These are phyloP conservation scores for Aspergillus diversus DNA, from an alignment of 495 filamentous ascomycete genomes.

Conservation along the genomic window DNA sequence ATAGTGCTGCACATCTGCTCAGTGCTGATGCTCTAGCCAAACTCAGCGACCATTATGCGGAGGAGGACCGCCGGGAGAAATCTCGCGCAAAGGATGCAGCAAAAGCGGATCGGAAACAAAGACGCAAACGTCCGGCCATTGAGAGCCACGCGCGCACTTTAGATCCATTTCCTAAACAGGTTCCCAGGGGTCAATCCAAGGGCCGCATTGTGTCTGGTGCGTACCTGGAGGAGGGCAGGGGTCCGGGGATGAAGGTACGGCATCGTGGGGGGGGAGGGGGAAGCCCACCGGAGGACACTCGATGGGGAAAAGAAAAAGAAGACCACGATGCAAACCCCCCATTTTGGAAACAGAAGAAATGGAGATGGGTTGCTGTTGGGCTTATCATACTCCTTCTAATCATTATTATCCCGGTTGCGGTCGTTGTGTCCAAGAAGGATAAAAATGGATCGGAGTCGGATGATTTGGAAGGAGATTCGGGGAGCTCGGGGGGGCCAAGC, in stretches of 20 bases:
- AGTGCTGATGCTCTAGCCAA: conserved; percentile 62
- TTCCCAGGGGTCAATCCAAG: conserved; percentile 49
- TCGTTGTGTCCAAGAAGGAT: conserved; percentile 72
- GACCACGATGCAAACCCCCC: conserved; percentile 35
- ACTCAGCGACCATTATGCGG: conserved; percentile 60
- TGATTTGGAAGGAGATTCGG: conserved; percentile 7
- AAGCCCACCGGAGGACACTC: conserved; percentile 29
- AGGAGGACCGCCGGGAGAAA: conserved; percentile 28
- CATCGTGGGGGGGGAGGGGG: conserved; percentile 42
- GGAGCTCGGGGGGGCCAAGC: neutral
- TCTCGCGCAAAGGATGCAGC: conserved; percentile 37
- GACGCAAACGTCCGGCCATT: conserved; percentile 35
- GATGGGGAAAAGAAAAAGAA: conserved; percentile 37
- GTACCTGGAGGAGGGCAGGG: conserved; percentile 65
- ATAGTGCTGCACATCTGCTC: conserved; percentile 43
- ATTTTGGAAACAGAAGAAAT: conserved; percentile 40
- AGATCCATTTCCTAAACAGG: conserved; percentile 31
- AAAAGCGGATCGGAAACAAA: conserved; percentile 41
- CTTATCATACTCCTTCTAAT: conserved; percentile 63
- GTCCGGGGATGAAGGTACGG: conserved; percentile 42
- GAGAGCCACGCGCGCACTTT: conserved; percentile 33
- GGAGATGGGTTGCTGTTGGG: conserved; percentile 39
- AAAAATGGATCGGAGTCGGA: conserved; percentile 25
- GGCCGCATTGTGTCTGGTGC: conserved; percentile 69
- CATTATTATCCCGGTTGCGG: conserved; percentile 74